phyloP scores from a whole-genome alignment of 2,329 filamentous ascomycete genomes.

The Aureobasidium sp. region DNA sequence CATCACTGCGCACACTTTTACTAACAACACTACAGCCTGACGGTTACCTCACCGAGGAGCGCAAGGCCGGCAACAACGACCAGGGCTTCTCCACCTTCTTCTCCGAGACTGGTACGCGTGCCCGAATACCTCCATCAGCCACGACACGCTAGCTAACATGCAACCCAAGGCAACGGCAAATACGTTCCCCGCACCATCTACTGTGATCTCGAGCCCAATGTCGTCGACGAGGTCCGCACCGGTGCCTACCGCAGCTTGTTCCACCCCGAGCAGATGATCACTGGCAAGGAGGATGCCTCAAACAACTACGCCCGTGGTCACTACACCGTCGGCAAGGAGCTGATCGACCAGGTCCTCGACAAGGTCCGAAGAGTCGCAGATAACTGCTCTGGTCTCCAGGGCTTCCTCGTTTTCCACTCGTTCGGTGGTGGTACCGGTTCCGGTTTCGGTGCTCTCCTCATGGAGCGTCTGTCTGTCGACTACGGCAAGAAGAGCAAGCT shows the following conservation, averaged over 20 bases:
- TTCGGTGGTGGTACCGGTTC: conserved; percentile 98
- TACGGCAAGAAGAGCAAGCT: conserved; percentile 99
- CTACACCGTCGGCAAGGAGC: conserved; percentile 99
- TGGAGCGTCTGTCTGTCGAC: conserved; percentile 98
- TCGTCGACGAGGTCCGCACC: conserved; percentile 98
- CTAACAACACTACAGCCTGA: conserved; percentile 62
- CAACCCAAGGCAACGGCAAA: conserved; percentile 76
- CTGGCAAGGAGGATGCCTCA: conserved; percentile 98
- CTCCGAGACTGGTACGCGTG: conserved; percentile 91
- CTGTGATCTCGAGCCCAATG: conserved; percentile 99
- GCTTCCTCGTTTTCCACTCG: conserved; percentile 99
- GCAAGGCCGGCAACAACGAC: conserved; percentile 85
- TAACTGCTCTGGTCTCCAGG: conserved; percentile 95
- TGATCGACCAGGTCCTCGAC: conserved; percentile 96
- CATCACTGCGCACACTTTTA: neutral
- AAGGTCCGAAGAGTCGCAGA: conserved; percentile 96
- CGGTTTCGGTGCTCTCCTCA: conserved; percentile 93
- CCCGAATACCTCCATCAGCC: conserved; percentile 82
- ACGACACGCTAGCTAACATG: conserved; percentile 15
- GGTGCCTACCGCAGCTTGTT: conserved; percentile 93
- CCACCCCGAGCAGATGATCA: conserved; percentile 99
- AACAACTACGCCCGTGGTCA: conserved; percentile 99
- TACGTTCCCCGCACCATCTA: conserved; percentile 99
- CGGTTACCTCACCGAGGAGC: conserved; percentile 97
- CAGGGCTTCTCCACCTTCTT: conserved; percentile 99